phyloP scores from a whole-genome alignment of 2,329 filamentous ascomycete species.

The Pseudogymnoascus pannorum region DNA sequence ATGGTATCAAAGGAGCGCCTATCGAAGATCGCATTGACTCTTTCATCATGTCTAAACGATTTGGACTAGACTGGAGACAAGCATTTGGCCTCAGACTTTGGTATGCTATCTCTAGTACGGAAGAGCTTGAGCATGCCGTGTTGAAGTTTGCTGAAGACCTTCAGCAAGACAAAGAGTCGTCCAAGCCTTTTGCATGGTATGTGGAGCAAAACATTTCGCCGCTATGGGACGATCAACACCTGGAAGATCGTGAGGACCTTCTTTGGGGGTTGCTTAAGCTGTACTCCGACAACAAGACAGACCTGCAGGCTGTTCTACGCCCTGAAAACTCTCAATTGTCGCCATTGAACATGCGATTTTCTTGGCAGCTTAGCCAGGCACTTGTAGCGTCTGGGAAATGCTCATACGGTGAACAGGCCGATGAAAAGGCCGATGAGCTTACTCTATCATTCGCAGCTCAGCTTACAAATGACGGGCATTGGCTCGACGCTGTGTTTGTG shows the following conservation, averaged over 20 bases:
- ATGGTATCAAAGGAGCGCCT: constrained; percentile 65
- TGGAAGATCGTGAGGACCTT: constrained; percentile 61
- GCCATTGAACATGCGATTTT: constrained; percentile 65
- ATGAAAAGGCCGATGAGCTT: constrained; percentile 56
- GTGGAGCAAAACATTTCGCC: constrained; percentile 49
- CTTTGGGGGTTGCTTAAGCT: constrained; percentile 82
- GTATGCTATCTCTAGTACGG: constrained; percentile 67
- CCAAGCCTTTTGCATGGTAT: constrained; percentile 67
- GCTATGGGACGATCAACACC: constrained; percentile 53
- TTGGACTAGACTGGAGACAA: constrained; percentile 86
- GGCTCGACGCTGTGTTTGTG: constrained; percentile 68
- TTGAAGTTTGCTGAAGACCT: constrained; percentile 67
- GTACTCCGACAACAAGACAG: constrained; percentile 51
- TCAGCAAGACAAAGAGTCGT: constrained; percentile 57
- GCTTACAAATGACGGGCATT: constrained; percentile 56
- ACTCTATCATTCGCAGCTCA: constrained; percentile 59
- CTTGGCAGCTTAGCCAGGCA: constrained; percentile 76
- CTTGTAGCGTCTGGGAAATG: constrained; percentile 45
- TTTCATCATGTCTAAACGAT: constrained; percentile 77
- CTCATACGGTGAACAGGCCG: constrained; percentile 45
- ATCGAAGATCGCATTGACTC: constrained; percentile 73
- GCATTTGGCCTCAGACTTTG: constrained; percentile 86
- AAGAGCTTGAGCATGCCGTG: constrained; percentile 67
- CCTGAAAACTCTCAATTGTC: constrained; percentile 72
- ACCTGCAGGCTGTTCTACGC: constrained; percentile 63